Conservation (phyloP, 2,329 filamentous ascomycete genomes). For the Ustilaginoidea virens region DNA sequence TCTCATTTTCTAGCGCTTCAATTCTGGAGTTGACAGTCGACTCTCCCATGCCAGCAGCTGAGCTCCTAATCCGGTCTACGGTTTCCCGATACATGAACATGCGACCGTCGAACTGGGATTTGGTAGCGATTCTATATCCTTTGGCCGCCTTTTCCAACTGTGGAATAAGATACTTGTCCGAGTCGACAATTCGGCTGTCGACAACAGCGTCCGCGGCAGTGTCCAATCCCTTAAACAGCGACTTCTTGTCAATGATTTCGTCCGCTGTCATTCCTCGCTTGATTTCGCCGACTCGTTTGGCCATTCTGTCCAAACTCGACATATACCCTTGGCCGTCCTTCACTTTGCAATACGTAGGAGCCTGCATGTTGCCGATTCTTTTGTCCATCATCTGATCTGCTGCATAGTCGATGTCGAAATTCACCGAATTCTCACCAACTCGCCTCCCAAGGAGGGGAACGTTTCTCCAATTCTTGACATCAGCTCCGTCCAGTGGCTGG, state of each 20-base stretch:
- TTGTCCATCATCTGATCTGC: not conserved
- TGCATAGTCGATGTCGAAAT: not conserved
- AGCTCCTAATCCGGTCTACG: not conserved
- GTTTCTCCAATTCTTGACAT: not conserved
- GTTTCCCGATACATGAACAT: not conserved
- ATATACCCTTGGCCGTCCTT: not conserved
- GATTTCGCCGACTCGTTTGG: not conserved
- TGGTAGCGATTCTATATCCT: not conserved
- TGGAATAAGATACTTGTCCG: not conserved
- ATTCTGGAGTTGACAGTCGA: not conserved
- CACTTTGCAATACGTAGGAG: not conserved
- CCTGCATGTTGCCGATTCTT: not conserved
- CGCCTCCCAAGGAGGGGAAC: not conserved
- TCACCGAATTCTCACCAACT: not conserved
- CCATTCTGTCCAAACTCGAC: not conserved
- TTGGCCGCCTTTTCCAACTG: not conserved
- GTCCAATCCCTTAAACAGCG: not conserved
- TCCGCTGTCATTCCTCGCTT: not conserved
- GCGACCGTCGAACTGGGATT: not conserved
- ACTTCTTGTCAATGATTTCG: not conserved
- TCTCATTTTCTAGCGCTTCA: not conserved
- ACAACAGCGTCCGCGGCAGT: not conserved
- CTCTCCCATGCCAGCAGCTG: not conserved
- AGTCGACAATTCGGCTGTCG: not conserved
- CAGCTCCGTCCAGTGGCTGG: not conserved